Conservation (phyloP, 176 grass and related monocot species). For the Raddia distichophylla region DNA sequence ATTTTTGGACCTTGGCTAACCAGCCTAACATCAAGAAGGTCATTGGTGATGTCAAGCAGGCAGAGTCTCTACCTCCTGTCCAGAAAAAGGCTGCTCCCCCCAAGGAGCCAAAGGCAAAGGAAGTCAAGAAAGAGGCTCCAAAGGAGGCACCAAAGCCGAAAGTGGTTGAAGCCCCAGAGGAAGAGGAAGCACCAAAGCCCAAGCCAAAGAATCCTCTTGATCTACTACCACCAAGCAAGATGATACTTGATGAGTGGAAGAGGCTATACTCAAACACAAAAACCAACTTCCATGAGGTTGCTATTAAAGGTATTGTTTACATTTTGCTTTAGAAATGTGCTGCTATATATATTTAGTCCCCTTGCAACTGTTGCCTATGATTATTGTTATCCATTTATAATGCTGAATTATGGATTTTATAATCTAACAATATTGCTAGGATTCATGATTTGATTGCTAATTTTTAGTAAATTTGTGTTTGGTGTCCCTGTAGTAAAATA, state of each 20-base stretch:
- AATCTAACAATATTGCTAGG: neutral
- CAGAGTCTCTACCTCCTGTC: slow-evolving; percentile 60
- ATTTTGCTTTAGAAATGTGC: neutral
- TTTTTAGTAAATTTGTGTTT: neutral
- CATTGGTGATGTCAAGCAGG: slow-evolving; percentile 68
- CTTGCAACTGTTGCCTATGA: neutral
- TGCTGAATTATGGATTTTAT: neutral
- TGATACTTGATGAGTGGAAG: slow-evolving; percentile 99
- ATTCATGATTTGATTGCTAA: neutral
- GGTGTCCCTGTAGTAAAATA: neutral
- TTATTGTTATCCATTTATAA: neutral
- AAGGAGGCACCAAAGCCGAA: slow-evolving; percentile 76
- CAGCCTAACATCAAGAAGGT: slow-evolving; percentile 78
- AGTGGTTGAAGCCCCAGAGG: slow-evolving; percentile 51
- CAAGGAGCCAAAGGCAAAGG: slow-evolving; percentile 73
- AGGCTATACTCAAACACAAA: slow-evolving; percentile 98
- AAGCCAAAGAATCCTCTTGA: slow-evolving; percentile 93
- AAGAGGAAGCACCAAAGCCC: slow-evolving; percentile 91
- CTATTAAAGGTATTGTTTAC: slow-evolving; percentile 76
- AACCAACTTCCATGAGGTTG: slow-evolving; percentile 92
- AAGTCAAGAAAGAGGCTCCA: slow-evolving; percentile 60
- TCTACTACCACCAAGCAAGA: slow-evolving; percentile 86
- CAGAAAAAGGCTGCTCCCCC: slow-evolving; percentile 49
- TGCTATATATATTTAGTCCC: neutral
- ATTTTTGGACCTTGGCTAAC: slow-evolving; percentile 89